These are phyloP conservation scores for Russula sp. DNA, from an alignment of 768 basidiomycete genomes.

Conservation along the genomic window DNA sequence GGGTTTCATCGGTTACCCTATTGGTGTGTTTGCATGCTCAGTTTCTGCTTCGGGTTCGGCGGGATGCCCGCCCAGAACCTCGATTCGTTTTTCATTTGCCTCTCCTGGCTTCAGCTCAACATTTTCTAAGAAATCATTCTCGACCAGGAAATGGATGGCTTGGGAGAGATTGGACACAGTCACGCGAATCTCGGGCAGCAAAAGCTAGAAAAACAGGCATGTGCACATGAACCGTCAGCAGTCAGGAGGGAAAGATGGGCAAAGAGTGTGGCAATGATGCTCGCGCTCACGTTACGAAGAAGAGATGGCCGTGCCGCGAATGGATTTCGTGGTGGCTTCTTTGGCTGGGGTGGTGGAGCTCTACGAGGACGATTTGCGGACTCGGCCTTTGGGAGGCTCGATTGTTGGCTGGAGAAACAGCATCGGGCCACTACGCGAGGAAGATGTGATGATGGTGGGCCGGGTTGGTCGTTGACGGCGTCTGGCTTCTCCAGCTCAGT, in stretches of 20 bases:
- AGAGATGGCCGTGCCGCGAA: conserved; percentile 68
- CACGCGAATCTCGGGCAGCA: conserved; percentile 80
- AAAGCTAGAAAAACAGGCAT: conserved; percentile 47
- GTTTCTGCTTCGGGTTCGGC: conserved; percentile 3
- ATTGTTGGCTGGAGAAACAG: not conserved
- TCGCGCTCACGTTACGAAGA: conserved; percentile 67
- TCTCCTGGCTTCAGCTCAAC: conserved; percentile 83
- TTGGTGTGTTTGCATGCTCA: not conserved
- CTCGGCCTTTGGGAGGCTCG: conserved; percentile 14
- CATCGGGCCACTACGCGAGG: not conserved
- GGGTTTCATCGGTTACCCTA: not conserved
- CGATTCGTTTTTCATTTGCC: conserved; percentile 58
- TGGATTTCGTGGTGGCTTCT: conserved; percentile 54
- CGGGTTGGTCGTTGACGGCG: not conserved
- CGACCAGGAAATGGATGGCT: conserved; percentile 84
- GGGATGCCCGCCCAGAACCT: conserved; percentile 47
- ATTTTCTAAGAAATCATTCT: conserved; percentile 78
- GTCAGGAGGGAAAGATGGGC: conserved; percentile 13
- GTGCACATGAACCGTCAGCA: not conserved
- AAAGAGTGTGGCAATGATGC: conserved; percentile 6
- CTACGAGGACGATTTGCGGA: conserved; percentile 30
- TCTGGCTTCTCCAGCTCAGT: conserved; percentile 6
- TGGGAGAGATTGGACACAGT: conserved; percentile 92
- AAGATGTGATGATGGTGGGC: not conserved
- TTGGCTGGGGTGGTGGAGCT: conserved; percentile 43